Conservation (phyloP, 2,329 filamentous ascomycete species). For the Nemania bipapillata region DNA sequence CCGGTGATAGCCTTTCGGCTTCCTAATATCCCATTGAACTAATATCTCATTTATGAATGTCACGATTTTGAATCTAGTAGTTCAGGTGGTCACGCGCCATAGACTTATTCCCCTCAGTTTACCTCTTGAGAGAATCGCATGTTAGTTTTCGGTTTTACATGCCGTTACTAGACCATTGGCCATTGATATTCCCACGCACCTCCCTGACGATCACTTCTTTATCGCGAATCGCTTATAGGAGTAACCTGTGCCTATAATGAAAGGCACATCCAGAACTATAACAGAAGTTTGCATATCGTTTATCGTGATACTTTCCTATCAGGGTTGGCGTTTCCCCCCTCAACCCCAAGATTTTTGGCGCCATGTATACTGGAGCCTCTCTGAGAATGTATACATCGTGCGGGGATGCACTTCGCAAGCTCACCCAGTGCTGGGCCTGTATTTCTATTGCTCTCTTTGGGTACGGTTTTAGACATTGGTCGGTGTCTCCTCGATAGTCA, state of each 20-base stretch:
- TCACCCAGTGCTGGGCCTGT: slow-evolving; percentile 6
- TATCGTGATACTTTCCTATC: slow-evolving; percentile 27
- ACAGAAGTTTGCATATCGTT: slow-evolving; percentile 24
- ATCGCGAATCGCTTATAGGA: slow-evolving; percentile 5
- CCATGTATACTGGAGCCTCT: slow-evolving; percentile 15
- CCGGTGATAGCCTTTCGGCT: slow-evolving; percentile 10
- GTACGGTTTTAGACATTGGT: background rate
- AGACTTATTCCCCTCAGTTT: background rate
- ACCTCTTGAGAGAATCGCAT: background rate
- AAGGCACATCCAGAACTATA: slow-evolving; percentile 21
- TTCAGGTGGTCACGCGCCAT: background rate
- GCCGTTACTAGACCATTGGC: background rate
- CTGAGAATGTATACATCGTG: slow-evolving; percentile 15
- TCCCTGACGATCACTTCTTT: slow-evolving; percentile 19
- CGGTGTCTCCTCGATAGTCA: background rate
- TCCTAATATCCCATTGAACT: slow-evolving; percentile 1
- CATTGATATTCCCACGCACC: background rate
- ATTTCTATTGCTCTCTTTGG: background rate
- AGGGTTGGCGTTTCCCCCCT: slow-evolving; percentile 13
- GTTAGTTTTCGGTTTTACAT: background rate
- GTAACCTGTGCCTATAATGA: slow-evolving; percentile 23
- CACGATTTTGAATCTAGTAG: background rate
- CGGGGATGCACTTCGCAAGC: slow-evolving; percentile 22
- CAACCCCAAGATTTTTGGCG: slow-evolving; percentile 10
- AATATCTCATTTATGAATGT: background rate